These are phyloP conservation scores for Cryptococcus sp. DNA, from an alignment of 1,284 basidiomycete species.

Conservation along the genomic window DNA sequence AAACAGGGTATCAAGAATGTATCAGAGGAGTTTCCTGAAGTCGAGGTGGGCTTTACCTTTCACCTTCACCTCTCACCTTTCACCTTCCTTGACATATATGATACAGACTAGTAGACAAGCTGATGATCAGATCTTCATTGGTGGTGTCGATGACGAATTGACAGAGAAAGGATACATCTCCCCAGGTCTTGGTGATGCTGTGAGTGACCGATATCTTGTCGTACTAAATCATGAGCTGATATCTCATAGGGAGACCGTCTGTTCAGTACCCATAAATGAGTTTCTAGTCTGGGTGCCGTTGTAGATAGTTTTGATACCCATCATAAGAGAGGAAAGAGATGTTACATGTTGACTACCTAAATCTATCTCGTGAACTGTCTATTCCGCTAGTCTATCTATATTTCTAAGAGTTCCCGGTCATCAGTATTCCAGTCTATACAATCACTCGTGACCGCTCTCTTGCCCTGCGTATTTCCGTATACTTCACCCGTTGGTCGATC, in stretches of 20 bases:
- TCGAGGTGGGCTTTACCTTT: conserved; percentile 61
- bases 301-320: neutral
- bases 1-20: conserved; percentile 68
- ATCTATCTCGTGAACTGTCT: neutral
- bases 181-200: conserved; percentile 84
- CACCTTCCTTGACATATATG: neutral
- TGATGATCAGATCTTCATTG: conserved; percentile 67
- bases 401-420: neutral
- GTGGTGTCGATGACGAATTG: conserved; percentile 68
- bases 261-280: conserved; percentile 13
- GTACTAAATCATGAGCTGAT: neutral
- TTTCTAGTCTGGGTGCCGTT: neutral
- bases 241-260: conserved; percentile 18
- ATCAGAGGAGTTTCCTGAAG: conserved; percentile 62
- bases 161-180: conserved; percentile 70
- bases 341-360: no score
- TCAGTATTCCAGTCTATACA: neutral
- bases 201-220: conserved; percentile 44
- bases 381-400: neutral
- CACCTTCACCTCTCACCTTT: neutral
- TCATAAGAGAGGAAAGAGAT: no score
- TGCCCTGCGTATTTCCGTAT: conserved; percentile 6
- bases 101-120: neutral
- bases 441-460: neutral
- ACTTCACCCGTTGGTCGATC: conserved; percentile 33